A percentile compares a stretch with the other conserved stretches of the same genome.
Evolutionary conservation across 139 green algal species (phyloP).

Genomic region (Gonium pectorale): DNA sequence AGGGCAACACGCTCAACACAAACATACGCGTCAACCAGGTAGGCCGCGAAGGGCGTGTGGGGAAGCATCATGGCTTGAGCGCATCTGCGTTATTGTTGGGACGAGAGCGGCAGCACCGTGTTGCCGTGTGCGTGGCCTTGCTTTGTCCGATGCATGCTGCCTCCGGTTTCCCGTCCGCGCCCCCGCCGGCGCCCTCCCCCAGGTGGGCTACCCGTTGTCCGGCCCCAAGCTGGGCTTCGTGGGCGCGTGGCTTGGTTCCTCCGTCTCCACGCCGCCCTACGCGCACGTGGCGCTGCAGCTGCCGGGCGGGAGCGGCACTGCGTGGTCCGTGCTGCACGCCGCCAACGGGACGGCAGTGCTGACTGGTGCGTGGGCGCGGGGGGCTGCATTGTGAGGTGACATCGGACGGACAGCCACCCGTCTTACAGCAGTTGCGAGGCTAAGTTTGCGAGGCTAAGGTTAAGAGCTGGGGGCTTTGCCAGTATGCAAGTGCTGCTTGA

Average conservation of each 20-base stretch:
- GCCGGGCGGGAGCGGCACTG: neutral
- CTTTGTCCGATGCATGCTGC: neutral
- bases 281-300: slow-evolving; percentile 1
- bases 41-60: neutral
- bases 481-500: too few relatives aligned
- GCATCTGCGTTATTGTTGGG: neutral
- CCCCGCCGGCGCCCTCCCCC: neutral
- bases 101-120: neutral
- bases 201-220: slow-evolving; percentile 36
- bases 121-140: neutral
- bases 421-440: too few relatives aligned
- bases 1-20: slow-evolving; percentile 14
- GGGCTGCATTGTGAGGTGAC: neutral
- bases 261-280: slow-evolving; percentile 13
- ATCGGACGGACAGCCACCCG: too few relatives aligned
- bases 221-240: slow-evolving; percentile 30
- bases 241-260: slow-evolving; percentile 29
- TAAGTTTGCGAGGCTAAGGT: too few relatives aligned
- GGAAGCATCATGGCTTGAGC: neutral
- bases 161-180: neutral
- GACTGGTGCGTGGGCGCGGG: neutral
- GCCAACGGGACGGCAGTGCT: neutral
- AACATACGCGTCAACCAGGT: slow-evolving; percentile 49
- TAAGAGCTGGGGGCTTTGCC: neutral
- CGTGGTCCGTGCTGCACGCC: slow-evolving; percentile 19